These are phyloP conservation scores for Periconia digitata DNA, from an alignment of 2,329 filamentous ascomycete genomes.

Conservation along the genomic window DNA sequence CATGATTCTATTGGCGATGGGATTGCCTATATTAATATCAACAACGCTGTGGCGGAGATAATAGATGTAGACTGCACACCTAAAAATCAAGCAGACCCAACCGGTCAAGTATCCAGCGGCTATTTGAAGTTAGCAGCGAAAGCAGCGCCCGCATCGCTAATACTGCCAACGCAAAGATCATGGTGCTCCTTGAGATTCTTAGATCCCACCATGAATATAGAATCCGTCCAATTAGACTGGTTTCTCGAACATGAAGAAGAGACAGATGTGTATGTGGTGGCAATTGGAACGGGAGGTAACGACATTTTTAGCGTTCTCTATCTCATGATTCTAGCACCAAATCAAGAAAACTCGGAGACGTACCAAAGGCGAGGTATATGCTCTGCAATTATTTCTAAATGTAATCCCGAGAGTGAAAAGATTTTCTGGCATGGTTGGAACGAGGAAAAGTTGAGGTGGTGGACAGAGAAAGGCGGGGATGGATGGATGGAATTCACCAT, in stretches of 20 bases:
- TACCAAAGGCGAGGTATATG: too few species aligned
- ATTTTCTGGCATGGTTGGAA: neutral
- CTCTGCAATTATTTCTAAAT: too few species aligned
- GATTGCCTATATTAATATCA: neutral
- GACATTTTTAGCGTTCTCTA: neutral
- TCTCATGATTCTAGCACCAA: neutral
- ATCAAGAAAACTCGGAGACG: too few species aligned
- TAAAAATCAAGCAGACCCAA: neutral
- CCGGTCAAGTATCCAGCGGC: neutral
- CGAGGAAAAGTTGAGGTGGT: neutral
- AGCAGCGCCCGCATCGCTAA: neutral
- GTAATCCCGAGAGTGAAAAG: too few species aligned
- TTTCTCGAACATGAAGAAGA: neutral
- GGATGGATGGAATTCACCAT: neutral
- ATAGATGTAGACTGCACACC: neutral
- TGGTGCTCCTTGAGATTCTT: too few species aligned
- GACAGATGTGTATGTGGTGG: neutral
- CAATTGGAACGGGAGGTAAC: neutral
- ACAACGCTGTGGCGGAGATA: neutral
- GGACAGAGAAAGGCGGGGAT: neutral
- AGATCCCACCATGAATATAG: too few species aligned
- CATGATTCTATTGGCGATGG: neutral
- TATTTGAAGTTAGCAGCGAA: neutral
- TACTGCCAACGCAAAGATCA: too few species aligned
- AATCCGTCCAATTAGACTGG: neutral